phyloP scores from a whole-genome alignment of 352 stramenopile species.

The Globisporangium radiosum region DNA sequence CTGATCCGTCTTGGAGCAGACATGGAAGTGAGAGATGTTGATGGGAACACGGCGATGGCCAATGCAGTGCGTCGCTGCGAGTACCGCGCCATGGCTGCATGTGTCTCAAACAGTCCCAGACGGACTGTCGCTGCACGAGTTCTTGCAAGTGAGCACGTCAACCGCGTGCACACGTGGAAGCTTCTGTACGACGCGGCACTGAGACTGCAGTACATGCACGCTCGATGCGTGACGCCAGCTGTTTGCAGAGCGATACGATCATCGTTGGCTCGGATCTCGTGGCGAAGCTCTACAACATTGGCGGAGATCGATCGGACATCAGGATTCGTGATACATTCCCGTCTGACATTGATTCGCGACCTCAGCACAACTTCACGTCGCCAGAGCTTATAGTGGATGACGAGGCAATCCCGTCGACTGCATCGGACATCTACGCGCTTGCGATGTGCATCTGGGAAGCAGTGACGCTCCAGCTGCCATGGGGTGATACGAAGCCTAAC shows the following conservation, averaged over 20 bases:
- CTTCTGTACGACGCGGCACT: constrained; percentile 19
- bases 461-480: too few relatives aligned
- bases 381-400: constrained; percentile 2
- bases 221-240: constrained; percentile 11
- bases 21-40: too few relatives aligned
- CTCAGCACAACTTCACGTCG: constrained; percentile 12
- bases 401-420: constrained; percentile 2
- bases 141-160: background rate
- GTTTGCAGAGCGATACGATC: constrained; percentile 8
- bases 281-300: constrained; percentile 11
- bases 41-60: too few relatives aligned
- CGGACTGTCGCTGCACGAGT: background rate
- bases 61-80: too few relatives aligned
- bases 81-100: background rate
- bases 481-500: too few relatives aligned
- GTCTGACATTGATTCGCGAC: fast-evolving
- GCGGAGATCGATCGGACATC: too few relatives aligned
- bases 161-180: constrained; percentile 4
- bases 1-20: too few relatives aligned
- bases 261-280: constrained; percentile 8
- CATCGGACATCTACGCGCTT: constrained; percentile 21
- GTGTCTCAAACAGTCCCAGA: background rate
- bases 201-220: constrained; percentile 21
- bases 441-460: constrained; percentile 14
- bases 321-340: background rate